Conservation (phyloP, 306 rosid species). For the Morella rubra region DNA sequence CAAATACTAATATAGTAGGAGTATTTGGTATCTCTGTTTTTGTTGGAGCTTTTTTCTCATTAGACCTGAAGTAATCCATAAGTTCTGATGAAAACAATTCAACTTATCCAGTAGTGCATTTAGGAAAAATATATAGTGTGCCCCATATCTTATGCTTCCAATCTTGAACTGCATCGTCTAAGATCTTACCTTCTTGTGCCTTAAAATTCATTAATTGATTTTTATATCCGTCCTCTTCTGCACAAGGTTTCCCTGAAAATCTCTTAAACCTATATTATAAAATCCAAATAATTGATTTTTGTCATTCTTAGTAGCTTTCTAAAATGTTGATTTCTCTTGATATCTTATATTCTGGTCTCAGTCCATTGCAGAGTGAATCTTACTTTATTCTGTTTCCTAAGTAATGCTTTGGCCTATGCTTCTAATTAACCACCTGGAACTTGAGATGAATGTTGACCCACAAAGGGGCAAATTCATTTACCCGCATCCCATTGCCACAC, state of each 20-base stretch:
- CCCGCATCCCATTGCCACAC: conserved; percentile 32
- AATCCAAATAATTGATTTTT: background rate
- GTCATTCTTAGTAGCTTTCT: background rate
- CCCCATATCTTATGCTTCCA: conserved; percentile 24
- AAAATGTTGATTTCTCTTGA: background rate
- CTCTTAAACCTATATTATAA: background rate
- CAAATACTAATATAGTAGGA: background rate
- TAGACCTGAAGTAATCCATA: background rate
- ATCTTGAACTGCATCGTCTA: conserved; percentile 17
- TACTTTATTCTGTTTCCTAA: background rate
- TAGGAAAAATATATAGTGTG: background rate
- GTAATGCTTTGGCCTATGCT: background rate
- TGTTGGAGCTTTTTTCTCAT: background rate
- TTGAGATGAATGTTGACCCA: background rate
- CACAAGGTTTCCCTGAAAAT: background rate
- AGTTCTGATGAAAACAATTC: background rate
- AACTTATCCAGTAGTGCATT: background rate
- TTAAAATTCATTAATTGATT: conserved; percentile 1
- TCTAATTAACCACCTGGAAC: background rate
- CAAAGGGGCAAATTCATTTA: background rate
- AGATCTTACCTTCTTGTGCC: conserved; percentile 26
- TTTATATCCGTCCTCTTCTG: background rate
- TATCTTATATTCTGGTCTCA: background rate
- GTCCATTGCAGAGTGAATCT: background rate
- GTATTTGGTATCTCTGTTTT: background rate